Conservation (phyloP, 768 basidiomycete species). For the Suillus variegatus region DNA sequence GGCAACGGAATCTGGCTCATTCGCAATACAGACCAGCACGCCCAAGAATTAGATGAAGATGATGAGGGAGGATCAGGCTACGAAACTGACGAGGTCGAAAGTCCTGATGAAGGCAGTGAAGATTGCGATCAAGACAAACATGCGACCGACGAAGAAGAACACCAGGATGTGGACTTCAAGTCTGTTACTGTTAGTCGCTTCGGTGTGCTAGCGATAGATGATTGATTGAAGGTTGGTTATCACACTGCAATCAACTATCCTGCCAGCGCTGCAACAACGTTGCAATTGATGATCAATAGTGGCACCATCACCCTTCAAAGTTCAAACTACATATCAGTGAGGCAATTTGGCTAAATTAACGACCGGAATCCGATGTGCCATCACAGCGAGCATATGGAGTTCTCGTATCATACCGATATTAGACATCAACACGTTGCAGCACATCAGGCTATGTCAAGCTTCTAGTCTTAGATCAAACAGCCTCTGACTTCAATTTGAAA, state of each 20-base stretch:
- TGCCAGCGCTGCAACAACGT: background rate
- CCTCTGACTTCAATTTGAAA: background rate
- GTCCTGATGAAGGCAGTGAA: conserved; percentile 14
- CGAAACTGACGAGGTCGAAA: conserved; percentile 25
- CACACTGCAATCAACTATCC: background rate
- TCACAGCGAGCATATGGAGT: background rate
- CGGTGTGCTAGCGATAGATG: conserved; percentile 31
- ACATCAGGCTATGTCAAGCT: background rate
- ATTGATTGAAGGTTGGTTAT: conserved; percentile 3
- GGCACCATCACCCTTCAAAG: background rate
- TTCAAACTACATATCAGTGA: no score
- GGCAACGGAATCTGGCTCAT: conserved; percentile 63
- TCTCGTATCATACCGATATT: background rate
- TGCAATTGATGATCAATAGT: background rate
- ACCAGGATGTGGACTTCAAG: conserved; percentile 11
- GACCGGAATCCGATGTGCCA: background rate
- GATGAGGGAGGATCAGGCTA: conserved; percentile 20
- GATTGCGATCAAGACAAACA: conserved; percentile 4
- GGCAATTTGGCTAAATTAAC: background rate
- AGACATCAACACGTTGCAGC: background rate
- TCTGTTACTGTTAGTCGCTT: conserved; percentile 24
- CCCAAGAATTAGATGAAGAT: conserved; percentile 25
- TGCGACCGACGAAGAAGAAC: conserved; percentile 7
- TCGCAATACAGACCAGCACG: conserved; percentile 23
- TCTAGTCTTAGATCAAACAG: background rate